A percentile compares a stretch with the other conserved stretches of the same genome.
These are phyloP conservation scores for Solanum microdontum DNA, from an alignment of 257 asterid species.

Conservation along the genomic window DNA sequence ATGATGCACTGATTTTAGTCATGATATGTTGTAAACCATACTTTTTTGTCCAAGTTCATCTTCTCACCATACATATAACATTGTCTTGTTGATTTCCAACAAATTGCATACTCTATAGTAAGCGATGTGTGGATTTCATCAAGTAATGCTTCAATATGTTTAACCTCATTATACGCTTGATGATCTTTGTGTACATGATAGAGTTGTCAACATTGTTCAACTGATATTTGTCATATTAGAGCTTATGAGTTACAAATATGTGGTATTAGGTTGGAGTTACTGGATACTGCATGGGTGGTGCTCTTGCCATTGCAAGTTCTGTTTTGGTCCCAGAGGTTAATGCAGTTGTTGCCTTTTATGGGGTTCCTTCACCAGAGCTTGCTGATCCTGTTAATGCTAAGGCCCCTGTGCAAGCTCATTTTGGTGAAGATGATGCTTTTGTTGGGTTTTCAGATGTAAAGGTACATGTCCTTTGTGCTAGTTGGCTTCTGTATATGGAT, in stretches of 20 bases:
- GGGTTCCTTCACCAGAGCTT: conserved; percentile 83
- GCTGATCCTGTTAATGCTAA: conserved; percentile 78
- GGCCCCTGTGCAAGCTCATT: conserved; percentile 96
- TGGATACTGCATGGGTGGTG: conserved; percentile 99
- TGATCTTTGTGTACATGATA: background rate
- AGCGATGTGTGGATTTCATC: background rate
- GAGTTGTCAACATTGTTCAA: background rate
- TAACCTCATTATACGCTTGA: background rate
- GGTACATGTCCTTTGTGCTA: conserved; percentile 26
- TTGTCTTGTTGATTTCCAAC: background rate
- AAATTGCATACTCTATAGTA: background rate
- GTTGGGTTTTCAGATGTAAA: conserved; percentile 83
- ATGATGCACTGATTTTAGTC: background rate
- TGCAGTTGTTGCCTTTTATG: conserved; percentile 87
- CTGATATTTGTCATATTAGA: background rate
- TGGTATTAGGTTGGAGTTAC: conserved; percentile 71
- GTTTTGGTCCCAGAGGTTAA: conserved; percentile 71
- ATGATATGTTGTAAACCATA: background rate
- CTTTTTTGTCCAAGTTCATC: background rate
- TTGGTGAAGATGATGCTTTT: conserved; percentile 66
- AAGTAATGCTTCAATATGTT: background rate
- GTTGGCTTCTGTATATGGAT: background rate
- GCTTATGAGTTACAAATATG: background rate
- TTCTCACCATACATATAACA: background rate
- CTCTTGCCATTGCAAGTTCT: conserved; percentile 92